Conservation (phyloP, 2,329 filamentous ascomycete genomes). For the Aureobasidium pullulans region DNA sequence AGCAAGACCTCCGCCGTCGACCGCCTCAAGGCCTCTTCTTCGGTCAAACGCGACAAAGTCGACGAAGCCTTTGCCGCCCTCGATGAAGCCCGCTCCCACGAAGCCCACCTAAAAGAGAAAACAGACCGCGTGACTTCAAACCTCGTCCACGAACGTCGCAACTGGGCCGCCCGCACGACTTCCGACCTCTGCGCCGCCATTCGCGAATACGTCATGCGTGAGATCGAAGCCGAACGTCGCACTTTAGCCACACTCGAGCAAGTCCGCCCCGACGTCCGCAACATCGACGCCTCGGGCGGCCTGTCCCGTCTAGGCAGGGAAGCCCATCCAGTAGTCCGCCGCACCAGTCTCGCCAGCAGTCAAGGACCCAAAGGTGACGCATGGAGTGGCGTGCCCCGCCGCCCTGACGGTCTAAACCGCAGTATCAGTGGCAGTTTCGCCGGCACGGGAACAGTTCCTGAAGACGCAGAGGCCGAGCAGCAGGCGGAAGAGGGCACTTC, state of each 20-base stretch:
- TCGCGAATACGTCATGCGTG: slow-evolving; percentile 84
- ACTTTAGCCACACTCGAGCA: slow-evolving; percentile 89
- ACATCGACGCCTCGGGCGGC: slow-evolving; percentile 85
- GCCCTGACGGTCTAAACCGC: slow-evolving; percentile 68
- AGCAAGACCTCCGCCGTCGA: slow-evolving; percentile 81
- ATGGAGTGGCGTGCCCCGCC: slow-evolving; percentile 88
- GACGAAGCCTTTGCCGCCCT: slow-evolving; percentile 91
- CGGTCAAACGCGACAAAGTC: slow-evolving; percentile 87
- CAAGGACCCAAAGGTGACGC: slow-evolving; percentile 97
- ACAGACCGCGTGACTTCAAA: slow-evolving; percentile 85
- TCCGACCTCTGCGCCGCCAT: slow-evolving; percentile 77
- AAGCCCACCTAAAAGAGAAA: slow-evolving; percentile 75
- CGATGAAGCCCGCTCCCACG: slow-evolving; percentile 77
- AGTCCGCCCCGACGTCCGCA: slow-evolving; percentile 84
- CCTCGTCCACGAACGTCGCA: slow-evolving; percentile 77
- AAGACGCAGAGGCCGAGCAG: slow-evolving; percentile 43
- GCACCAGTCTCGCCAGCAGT: slow-evolving; percentile 71
- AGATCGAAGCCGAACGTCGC: slow-evolving; percentile 91
- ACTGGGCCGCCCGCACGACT: slow-evolving; percentile 83
- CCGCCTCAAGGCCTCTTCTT: slow-evolving; percentile 77
- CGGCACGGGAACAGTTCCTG: slow-evolving; percentile 44
- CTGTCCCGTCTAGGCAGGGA: slow-evolving; percentile 85
- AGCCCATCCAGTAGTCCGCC: slow-evolving; percentile 66
- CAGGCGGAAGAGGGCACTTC: slow-evolving; percentile 30
- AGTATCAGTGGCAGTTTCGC: slow-evolving; percentile 69